A percentile compares a stretch with the other conserved stretches of the same genome.
These are phyloP conservation scores for Penicillium simplicissimum DNA, from an alignment of 495 filamentous ascomycete genomes.

Conservation along the genomic window DNA sequence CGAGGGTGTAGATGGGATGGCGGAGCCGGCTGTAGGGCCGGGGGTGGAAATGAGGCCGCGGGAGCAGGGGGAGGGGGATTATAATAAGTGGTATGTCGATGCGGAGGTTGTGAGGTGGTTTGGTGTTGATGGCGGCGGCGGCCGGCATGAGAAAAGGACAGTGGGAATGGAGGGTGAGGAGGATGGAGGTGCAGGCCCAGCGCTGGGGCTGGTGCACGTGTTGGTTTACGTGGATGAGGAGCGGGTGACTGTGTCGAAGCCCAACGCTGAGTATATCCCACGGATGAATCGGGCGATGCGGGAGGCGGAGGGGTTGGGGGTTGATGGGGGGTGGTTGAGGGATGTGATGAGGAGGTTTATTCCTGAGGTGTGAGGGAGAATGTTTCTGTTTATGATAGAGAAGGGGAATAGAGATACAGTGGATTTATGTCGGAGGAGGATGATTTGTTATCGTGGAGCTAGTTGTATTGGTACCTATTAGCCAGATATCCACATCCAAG, in stretches of 20 bases:
- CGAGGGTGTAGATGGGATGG: conserved; percentile 40
- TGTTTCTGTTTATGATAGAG: neutral
- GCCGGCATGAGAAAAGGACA: no score
- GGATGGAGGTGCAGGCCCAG: neutral
- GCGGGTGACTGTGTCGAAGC: conserved; percentile 36
- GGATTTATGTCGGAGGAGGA: neutral
- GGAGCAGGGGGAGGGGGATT: conserved; percentile 38
- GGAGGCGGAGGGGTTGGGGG: conserved; percentile 58
- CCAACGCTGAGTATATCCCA: conserved; percentile 63
- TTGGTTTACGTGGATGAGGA: conserved; percentile 62
- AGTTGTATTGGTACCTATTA: neutral
- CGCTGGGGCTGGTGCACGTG: conserved; percentile 26
- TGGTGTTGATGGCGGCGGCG: no score
- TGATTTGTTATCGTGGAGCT: neutral
- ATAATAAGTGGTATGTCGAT: conserved; percentile 44
- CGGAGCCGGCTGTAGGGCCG: neutral
- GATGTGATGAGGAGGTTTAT: conserved; percentile 60
- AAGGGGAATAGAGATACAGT: no score
- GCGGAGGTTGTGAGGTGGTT: conserved; percentile 40
- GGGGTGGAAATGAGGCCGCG: conserved; percentile 42
- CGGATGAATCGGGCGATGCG: conserved; percentile 67
- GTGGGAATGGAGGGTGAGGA: neutral
- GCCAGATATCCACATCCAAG: neutral
- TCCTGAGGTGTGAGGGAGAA: conserved; percentile 23
- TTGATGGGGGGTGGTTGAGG: conserved; percentile 58